Percentiles rank a stretch among this genome's conserved stretches.
Evolutionary conservation across 768 basidiomycete species (phyloP).

Genomic region (Mrakia frigida): DNA sequence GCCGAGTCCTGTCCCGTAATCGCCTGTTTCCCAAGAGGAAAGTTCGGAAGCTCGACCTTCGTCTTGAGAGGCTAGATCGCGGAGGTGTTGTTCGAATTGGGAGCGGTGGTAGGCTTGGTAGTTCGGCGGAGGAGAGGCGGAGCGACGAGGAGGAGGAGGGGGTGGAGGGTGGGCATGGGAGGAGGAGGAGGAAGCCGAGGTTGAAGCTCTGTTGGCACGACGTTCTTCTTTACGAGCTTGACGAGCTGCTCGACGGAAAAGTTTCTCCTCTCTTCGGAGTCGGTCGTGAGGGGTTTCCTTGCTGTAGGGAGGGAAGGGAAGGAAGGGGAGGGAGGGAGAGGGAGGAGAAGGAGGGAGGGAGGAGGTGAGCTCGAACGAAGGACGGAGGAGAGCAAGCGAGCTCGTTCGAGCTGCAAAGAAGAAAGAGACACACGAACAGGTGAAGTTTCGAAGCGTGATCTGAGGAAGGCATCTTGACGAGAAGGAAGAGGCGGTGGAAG

Average conservation of each 20-base stretch:
- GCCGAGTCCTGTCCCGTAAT: slow-evolving; percentile 16
- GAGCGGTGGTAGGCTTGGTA: slow-evolving; percentile 2
- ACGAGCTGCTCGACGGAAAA: slow-evolving; percentile 15
- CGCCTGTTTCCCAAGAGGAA: slow-evolving; percentile 15
- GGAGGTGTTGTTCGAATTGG: slow-evolving; percentile 27
- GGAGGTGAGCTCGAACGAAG: slow-evolving; percentile 1
- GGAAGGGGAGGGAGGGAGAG: not conserved
- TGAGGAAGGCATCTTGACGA: not conserved
- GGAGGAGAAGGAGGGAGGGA: not conserved
- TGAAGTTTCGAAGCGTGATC: slow-evolving; percentile 8
- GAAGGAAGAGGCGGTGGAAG: not conserved
- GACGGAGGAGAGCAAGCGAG: not conserved
- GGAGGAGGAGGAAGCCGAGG: slow-evolving; percentile 8
- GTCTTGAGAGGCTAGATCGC: slow-evolving; percentile 23
- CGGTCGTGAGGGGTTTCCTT: slow-evolving; percentile 25
- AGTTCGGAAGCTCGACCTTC: not conserved
- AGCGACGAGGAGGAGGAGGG: not conserved
- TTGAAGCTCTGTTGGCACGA: not conserved
- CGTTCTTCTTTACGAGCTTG: slow-evolving; percentile 19
- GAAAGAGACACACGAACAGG: slow-evolving; percentile 1
- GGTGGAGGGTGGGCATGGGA: not conserved
- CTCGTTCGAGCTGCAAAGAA: too few relatives aligned
- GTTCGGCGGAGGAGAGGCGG: not conserved
- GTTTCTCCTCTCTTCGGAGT: not conserved
- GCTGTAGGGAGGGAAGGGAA: not conserved